These are phyloP conservation scores for Nannochloropsis salina DNA, from an alignment of 108 stramenopile species.

Conservation along the genomic window DNA sequence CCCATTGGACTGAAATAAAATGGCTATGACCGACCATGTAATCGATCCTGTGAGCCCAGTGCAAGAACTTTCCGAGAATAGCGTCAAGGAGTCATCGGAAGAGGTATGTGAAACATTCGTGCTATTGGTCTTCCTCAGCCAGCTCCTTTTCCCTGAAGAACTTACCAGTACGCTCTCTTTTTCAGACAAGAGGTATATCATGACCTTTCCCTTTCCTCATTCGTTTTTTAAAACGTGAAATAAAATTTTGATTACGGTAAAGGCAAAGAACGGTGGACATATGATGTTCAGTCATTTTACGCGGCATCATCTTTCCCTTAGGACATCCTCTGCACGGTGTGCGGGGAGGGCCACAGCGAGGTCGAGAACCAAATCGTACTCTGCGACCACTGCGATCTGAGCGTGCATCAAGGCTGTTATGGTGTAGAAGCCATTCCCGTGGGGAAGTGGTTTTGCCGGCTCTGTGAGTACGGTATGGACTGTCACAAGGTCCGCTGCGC, in stretches of 20 bases:
- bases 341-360: conserved; percentile 29
- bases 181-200: too few relatives aligned
- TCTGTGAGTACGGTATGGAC: conserved; percentile 27
- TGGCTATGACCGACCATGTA: too few relatives aligned
- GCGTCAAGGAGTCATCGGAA: background rate
- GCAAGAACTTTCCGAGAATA: background rate
- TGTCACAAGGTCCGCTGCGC: conserved; percentile 18
- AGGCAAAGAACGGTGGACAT: too few relatives aligned
- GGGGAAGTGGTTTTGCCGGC: conserved; percentile 31
- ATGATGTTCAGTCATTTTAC: too few relatives aligned
- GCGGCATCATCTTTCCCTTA: background rate
- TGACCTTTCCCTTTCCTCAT: too few relatives aligned
- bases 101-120: background rate
- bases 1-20: too few relatives aligned
- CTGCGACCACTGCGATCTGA: conserved; percentile 32
- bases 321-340: conserved; percentile 24
- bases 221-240: too few relatives aligned
- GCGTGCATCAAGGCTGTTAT: conserved; percentile 38
- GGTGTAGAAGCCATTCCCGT: conserved; percentile 29
- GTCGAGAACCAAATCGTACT: conserved; percentile 35
- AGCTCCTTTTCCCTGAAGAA: too few relatives aligned
- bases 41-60: background rate
- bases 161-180: too few relatives aligned
- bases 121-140: too few relatives aligned
- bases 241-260: too few relatives aligned